Conservation (phyloP, 148 eudicot species). For the Arbutus unedo region DNA sequence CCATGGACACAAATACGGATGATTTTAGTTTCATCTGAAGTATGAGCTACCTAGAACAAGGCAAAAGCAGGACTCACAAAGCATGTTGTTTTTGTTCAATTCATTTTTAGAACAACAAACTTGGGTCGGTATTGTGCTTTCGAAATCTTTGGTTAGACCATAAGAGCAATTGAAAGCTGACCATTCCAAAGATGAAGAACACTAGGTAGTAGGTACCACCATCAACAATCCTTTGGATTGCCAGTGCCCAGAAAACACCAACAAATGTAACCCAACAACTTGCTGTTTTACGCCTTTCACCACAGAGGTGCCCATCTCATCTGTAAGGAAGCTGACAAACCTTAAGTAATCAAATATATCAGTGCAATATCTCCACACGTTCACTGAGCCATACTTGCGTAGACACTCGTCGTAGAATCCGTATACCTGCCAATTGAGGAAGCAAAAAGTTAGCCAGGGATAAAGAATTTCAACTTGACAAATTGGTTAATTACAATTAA, state of each 20-base stretch:
- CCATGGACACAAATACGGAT: neutral
- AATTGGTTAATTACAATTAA: constrained; percentile 21
- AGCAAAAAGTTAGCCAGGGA: constrained; percentile 21
- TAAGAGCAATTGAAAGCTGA: neutral
- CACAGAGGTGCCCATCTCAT: constrained; percentile 8
- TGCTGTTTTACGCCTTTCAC: neutral
- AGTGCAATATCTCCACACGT: constrained; percentile 98
- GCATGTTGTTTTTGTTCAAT: neutral
- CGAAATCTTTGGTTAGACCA: neutral
- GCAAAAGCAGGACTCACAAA: neutral
- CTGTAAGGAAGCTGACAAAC: constrained; percentile 38
- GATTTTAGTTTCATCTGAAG: neutral
- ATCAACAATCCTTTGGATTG: neutral
- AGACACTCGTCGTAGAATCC: constrained; percentile 97
- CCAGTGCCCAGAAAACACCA: constrained; percentile 1
- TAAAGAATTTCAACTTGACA: constrained; percentile 12
- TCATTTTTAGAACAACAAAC: neutral
- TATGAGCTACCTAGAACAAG: neutral
- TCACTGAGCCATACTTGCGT: constrained; percentile 88
- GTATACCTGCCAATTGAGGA: constrained; percentile 64
- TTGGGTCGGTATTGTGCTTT: neutral
- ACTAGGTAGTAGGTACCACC: neutral
- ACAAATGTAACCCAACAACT: neutral
- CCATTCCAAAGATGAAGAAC: constrained; percentile 15
- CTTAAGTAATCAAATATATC: constrained; percentile 93